phyloP scores from a whole-genome alignment of 768 basidiomycete species.

The Auricularia heimuer region DNA sequence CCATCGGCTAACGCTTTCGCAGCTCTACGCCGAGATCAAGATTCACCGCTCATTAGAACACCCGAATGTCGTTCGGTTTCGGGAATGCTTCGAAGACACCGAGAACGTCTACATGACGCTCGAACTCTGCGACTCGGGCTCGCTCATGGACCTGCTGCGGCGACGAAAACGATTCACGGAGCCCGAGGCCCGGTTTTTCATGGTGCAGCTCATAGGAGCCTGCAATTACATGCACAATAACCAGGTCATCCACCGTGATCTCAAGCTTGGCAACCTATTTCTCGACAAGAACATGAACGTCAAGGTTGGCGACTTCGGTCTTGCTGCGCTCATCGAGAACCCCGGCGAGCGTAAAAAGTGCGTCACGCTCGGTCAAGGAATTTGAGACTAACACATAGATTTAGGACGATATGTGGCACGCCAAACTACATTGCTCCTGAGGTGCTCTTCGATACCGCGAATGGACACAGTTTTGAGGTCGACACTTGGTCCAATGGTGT shows the following conservation, averaged over 20 bases:
- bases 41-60: conserved; percentile 87
- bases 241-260: conserved; percentile 94
- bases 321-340: conserved; percentile 93
- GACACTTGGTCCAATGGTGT: conserved; percentile 98
- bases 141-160: conserved; percentile 84
- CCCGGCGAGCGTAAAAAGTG: conserved; percentile 93
- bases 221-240: conserved; percentile 96
- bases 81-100: conserved; percentile 91
- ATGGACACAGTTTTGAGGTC: conserved; percentile 96
- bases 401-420: conserved; percentile 86
- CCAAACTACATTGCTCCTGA: conserved; percentile 99
- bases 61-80: conserved; percentile 86
- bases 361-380: conserved; percentile 10
- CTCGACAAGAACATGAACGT: conserved; percentile 87
- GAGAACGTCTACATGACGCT: conserved; percentile 97
- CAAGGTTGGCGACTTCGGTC: conserved; percentile 94
- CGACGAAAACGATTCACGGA: conserved; percentile 82
- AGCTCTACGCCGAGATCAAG: conserved; percentile 99
- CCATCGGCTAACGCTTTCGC: background rate
- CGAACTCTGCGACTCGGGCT: conserved; percentile 84
- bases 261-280: conserved; percentile 94
- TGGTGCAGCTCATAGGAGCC: conserved; percentile 90
- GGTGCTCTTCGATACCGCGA: conserved; percentile 89
- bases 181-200: conserved; percentile 84
- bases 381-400: background rate